These are phyloP conservation scores for Lanmaoa rubissima DNA, from an alignment of 768 basidiomycete genomes.

Conservation along the genomic window DNA sequence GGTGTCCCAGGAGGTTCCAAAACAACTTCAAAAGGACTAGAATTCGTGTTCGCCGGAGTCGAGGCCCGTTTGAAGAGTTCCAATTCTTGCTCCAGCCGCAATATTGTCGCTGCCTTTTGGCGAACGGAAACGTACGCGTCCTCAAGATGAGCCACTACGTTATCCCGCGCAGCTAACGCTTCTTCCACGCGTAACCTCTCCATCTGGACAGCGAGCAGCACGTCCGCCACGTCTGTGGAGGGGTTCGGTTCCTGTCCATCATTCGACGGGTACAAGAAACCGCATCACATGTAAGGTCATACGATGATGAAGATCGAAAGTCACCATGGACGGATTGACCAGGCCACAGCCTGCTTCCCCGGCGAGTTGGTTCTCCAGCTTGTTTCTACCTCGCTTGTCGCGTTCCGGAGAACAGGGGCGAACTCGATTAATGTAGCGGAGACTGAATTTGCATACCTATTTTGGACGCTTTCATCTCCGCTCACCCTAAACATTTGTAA, in stretches of 20 bases:
- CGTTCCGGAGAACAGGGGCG: not conserved
- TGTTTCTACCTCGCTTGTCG: not conserved
- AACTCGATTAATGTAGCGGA: not conserved
- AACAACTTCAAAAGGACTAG: not conserved
- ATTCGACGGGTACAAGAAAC: not conserved
- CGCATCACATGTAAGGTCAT: not conserved
- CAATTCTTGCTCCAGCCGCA: constrained; percentile 44
- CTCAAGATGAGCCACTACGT: constrained; percentile 53
- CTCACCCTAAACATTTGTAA: not conserved
- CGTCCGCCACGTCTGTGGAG: constrained; percentile 35
- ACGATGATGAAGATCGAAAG: not conserved
- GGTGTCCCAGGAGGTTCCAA: not conserved
- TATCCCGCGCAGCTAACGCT: constrained; percentile 62
- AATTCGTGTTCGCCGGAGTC: constrained; percentile 20
- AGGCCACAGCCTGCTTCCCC: not conserved
- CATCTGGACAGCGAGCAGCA: constrained; percentile 53
- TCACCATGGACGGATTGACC: constrained; percentile 16
- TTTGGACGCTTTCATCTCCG: not conserved
- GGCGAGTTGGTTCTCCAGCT: constrained; percentile 4
- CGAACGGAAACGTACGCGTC: constrained; percentile 59
- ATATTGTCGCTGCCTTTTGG: constrained; percentile 55
- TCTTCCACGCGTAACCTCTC: constrained; percentile 54
- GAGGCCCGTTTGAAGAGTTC: constrained; percentile 26
- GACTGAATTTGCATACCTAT: not conserved
- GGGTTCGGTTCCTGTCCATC: constrained; percentile 13